Percentiles rank a stretch among this genome's conserved stretches.
These are phyloP conservation scores for Sequoia sempervirens DNA, from an alignment of 75 land plant genomes.

Conservation along the genomic window DNA sequence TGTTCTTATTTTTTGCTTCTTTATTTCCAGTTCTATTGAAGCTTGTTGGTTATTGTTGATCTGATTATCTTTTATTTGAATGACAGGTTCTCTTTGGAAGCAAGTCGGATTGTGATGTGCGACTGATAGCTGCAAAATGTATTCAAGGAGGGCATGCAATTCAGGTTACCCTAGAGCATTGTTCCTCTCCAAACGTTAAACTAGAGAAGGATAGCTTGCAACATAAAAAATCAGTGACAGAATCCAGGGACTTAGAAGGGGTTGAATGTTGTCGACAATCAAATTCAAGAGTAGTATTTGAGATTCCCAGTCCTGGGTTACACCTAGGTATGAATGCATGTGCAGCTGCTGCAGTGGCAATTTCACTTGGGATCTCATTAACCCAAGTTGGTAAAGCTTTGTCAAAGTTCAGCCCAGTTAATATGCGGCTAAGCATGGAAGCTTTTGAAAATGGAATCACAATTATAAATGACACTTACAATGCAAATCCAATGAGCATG, in stretches of 20 bases:
- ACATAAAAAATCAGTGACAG: background rate
- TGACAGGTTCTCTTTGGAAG: constrained; percentile 39
- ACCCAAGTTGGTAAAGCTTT: constrained; percentile 21
- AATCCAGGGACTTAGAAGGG: background rate
- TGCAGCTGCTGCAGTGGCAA: constrained; percentile 57
- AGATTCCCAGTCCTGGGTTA: constrained; percentile 46
- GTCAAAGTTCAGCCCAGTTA: constrained; percentile 31
- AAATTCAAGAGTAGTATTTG: constrained; percentile 29
- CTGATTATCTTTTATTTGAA: background rate
- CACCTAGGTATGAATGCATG: constrained; percentile 53
- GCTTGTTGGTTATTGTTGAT: background rate
- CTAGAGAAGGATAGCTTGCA: background rate
- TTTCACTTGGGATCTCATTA: constrained; percentile 35
- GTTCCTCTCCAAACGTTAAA: constrained; percentile 1
- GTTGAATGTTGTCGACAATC: background rate
- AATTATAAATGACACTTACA: constrained; percentile 49
- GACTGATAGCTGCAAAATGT: constrained; percentile 26
- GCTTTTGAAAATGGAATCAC: constrained; percentile 18
- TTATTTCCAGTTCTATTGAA: background rate
- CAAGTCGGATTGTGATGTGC: constrained; percentile 29
- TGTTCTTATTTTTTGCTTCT: background rate
- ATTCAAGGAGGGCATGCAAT: constrained; percentile 34
- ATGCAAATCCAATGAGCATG: constrained; percentile 47
- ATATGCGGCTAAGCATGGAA: constrained; percentile 32
- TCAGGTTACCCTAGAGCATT: constrained; percentile 27